Conservation (phyloP, 352 stramenopile species). For the Globisporangium emineosum region DNA sequence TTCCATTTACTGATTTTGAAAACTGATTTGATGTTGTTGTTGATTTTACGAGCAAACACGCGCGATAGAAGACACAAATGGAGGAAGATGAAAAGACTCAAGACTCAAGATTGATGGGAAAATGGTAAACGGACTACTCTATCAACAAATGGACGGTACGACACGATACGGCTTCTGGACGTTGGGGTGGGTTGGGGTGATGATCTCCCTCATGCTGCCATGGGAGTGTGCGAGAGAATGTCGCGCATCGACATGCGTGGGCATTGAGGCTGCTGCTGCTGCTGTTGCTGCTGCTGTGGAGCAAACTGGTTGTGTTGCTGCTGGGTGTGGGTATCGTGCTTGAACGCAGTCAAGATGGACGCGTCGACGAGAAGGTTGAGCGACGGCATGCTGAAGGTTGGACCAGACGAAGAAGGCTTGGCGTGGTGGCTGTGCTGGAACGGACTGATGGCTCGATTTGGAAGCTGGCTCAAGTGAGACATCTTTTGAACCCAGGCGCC, state of each 20-base stretch:
- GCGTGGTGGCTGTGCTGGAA: slow-evolving; percentile 2
- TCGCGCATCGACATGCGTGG: slow-evolving; percentile 74
- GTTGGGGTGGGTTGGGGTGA: neutral
- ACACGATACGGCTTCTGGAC: slow-evolving; percentile 6
- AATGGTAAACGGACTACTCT: slow-evolving; percentile 9
- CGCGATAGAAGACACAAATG: neutral
- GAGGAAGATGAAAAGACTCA: slow-evolving; percentile 1
- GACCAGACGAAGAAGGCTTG: slow-evolving; percentile 1
- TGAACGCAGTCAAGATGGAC: slow-evolving; percentile 65
- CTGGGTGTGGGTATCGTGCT: slow-evolving; percentile 33
- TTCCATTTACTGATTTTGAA: neutral
- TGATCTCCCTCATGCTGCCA: slow-evolving; percentile 19
- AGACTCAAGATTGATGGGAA: slow-evolving; percentile 4
- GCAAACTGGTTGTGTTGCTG: slow-evolving; percentile 14
- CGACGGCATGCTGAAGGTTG: slow-evolving; percentile 35
- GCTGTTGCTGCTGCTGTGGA: slow-evolving; percentile 13
- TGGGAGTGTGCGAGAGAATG: slow-evolving; percentile 46
- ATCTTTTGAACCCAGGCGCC: slow-evolving; percentile 9
- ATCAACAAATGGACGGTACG: slow-evolving; percentile 12
- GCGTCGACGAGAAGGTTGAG: slow-evolving; percentile 71
- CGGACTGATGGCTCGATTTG: neutral
- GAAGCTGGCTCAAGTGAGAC: neutral
- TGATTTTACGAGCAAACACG: neutral
- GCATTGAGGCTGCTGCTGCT: slow-evolving; percentile 6
- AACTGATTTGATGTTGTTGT: slow-evolving; percentile 5